These are phyloP conservation scores for Exserohilum turcica DNA, from an alignment of 2,329 filamentous ascomycete species.

Conservation along the genomic window DNA sequence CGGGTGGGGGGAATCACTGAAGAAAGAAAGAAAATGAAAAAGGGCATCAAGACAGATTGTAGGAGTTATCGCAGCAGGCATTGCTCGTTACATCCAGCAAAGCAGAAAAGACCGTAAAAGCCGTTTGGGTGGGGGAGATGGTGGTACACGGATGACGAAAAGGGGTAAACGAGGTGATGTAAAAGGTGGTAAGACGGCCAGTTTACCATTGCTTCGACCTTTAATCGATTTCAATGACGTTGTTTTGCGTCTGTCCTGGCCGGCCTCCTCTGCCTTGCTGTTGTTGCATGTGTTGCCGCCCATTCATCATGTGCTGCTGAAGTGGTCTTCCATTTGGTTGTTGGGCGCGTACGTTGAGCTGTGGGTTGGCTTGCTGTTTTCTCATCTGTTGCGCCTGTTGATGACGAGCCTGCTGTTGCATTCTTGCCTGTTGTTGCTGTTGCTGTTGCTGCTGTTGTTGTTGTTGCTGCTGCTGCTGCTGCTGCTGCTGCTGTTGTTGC, in stretches of 20 bases:
- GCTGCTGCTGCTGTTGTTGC: conserved; percentile 7
- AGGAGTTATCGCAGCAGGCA: too few relatives aligned
- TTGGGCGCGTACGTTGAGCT: conserved; percentile 20
- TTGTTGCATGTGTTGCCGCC: conserved; percentile 9
- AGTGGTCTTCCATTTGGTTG: conserved; percentile 10
- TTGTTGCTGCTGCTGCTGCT: conserved; percentile 13
- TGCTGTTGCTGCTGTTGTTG: conserved; percentile 15
- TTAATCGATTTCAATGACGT: conserved; percentile 36
- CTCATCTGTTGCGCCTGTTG: conserved; percentile 4
- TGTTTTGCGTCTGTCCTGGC: conserved; percentile 14
- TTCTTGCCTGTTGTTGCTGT: conserved; percentile 15
- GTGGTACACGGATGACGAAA: neutral
- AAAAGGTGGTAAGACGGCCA: too few relatives aligned
- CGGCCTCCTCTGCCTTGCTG: conserved; percentile 12
- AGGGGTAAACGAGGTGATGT: neutral
- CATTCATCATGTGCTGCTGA: conserved; percentile 13
- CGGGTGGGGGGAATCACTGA: neutral
- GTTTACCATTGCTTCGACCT: neutral
- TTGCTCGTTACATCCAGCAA: neutral
- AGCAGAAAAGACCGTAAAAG: neutral
- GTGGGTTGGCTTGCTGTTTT: conserved; percentile 14
- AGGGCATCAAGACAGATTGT: too few relatives aligned
- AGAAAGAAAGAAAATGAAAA: neutral
- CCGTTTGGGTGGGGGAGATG: too few relatives aligned
- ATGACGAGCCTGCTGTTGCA: conserved; percentile 15